Conservation (phyloP, 495 filamentous ascomycete genomes). For the Bathelium albidoporum region DNA sequence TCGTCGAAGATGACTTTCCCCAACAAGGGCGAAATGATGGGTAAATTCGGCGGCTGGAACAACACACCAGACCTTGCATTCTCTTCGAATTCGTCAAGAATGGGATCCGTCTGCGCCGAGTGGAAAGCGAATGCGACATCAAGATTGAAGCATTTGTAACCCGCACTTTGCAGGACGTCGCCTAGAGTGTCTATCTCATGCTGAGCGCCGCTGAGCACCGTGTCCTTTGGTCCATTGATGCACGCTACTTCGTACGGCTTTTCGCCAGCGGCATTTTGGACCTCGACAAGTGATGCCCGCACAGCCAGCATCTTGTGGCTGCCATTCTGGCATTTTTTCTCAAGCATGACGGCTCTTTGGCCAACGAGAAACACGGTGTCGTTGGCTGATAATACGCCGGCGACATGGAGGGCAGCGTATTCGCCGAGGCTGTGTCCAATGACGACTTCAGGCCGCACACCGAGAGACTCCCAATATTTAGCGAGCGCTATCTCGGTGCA, state of each 20-base stretch:
- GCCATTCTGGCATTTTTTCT: conserved; percentile 9
- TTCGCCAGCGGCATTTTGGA: neutral
- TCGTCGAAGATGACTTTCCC: conserved; percentile 48
- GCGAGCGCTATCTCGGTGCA: conserved; percentile 30
- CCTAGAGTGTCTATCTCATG: conserved; percentile 16
- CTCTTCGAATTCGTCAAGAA: conserved; percentile 55
- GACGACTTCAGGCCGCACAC: conserved; percentile 25
- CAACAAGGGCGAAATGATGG: conserved; percentile 63
- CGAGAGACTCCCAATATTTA: conserved; percentile 27
- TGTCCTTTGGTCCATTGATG: conserved; percentile 27
- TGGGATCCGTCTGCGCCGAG: conserved; percentile 65
- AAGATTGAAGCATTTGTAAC: conserved; percentile 39
- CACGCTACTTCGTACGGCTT: conserved; percentile 29
- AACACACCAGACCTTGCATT: conserved; percentile 42
- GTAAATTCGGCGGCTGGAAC: conserved; percentile 53
- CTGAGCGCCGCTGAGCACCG: conserved; percentile 26
- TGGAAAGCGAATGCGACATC: conserved; percentile 75
- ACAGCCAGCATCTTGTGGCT: conserved; percentile 31
- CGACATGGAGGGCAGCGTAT: conserved; percentile 22
- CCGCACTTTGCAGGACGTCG: conserved; percentile 9
- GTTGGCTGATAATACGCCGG: conserved; percentile 16
- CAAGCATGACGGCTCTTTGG: conserved; percentile 13
- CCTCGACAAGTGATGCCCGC: conserved; percentile 2
- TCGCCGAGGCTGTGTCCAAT: conserved; percentile 28
- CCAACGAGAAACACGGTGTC: conserved; percentile 21